Evolutionary conservation across 2,329 filamentous ascomycete genomes (phyloP), one percentile per base, ranked within the genome.

Genomic region (Fusarium sp.): DNA sequence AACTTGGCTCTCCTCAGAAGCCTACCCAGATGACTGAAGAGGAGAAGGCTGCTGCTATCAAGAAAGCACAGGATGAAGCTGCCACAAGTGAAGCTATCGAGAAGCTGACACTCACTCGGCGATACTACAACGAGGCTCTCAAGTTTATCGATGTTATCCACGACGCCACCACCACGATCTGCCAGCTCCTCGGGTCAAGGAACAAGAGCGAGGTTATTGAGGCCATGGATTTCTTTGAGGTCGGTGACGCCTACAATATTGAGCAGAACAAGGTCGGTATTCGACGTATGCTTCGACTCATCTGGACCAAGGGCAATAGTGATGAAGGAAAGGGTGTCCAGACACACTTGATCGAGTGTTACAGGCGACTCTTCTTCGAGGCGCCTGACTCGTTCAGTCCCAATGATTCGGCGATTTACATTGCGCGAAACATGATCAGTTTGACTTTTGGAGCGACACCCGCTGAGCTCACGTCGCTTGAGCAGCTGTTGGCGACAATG

Each of bases 141-240:
- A 93, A 92, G 73, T 99, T 99, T 80, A 98, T 99, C 75, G 93
- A 98, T 70, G 93, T 97, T 11, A 87, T 99, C 28, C 94, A 98
- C 75, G 90, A 92, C 17, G 94, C 94, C 28, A 97, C 95, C 3
- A 88, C 89, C 14, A 91, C 91, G 5, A 92, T 98, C 39, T 94
- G 93, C 72, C 96, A 98, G 82, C 88, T 99, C 24, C 88, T 99
- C 8, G 94, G 94, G 11, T 97, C 96, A 36, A 94, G 94, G 80
- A 99, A 99, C 86, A 99, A 99, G 87, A 98, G 94, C 77, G 96
- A 99, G 82, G 94, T 98, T 32, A 98, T 99, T 71, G 97, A 99
- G 82, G 96, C 97, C 22, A 99, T 99, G 91, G 96, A 99, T 81
- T 99, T 97, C 83, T 97, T 99, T 76, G 95, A 97, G 76, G 91